Base-by-base conservation (phyloP, 371 early-diverging fungal genomes). In the Mucor velutinosus region DNA sequence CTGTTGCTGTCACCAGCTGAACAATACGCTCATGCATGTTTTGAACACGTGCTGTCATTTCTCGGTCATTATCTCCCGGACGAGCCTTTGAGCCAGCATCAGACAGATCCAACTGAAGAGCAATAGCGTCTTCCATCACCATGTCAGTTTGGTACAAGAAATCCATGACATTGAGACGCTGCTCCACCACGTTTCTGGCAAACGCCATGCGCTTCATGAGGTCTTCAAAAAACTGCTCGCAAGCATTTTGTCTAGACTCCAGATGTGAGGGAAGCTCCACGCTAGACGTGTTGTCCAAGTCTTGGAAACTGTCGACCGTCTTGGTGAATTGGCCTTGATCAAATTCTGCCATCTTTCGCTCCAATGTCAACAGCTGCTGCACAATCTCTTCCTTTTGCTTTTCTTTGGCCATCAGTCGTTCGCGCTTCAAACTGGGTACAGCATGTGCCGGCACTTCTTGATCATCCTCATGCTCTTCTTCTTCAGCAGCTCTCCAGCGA, bases 111-210 rank as follows among this genome's bases (percentile, higher is more conserved):
- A 69, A n/a, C 7, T 60, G 49, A 11, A 75, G 33, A 1, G 37
- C 30, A 4, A 15, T 5, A 7, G 63, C 61, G 23, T 76, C 76
- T 8, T 67, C 66, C 19, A 59, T 53, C 11, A 73, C 66, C 21
- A 66, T 61, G 5, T 74, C 66, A 3, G 59, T 71, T 60, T 78
- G 79, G 21, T 83, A 62, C 32, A 81, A 32, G 51, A 79, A 84
- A 12, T 84, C 84, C 73, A 76, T 71, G 39, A 86, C 71, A 25
- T 71, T 74, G 32, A 84, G 61, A 6, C 80, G 78, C 53, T 86
- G 86, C 32, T 79, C 79, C 0, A 86, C 77, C 0, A 86, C 77
- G 17, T 81, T 60, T 29, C 81, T 73, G 6, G 82, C 74, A 65
- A 82, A 83, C 0, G 68, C 53, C 33, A 76, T 72, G 0, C 81